Base-by-base conservation (phyloP, 1,284 basidiomycete species). In the Pseudozyma tsukubaensis region DNA sequence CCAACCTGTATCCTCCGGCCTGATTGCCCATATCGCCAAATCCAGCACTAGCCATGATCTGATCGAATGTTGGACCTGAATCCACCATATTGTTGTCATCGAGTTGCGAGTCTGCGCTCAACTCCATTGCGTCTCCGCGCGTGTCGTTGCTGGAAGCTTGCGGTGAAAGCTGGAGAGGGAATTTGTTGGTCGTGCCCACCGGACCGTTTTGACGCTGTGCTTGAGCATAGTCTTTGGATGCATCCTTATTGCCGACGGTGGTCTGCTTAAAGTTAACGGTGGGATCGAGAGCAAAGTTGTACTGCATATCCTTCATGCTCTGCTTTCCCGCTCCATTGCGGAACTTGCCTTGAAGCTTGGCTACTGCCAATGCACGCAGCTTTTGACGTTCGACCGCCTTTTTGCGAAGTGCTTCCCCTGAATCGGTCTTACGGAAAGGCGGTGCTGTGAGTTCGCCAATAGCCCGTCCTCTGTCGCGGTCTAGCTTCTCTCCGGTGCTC, bases 401-500 rank as follows among this genome's bases (percentile, higher is more conserved):
- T 35, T 71, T 64, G 36, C 74, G 62, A 4, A 77, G 59, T 14
- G 66, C 63, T 43, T 75, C 75, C 35, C 72, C 69, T 5, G 64
- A 69, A 49, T 77, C 74, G 12, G 69, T 77, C 44, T 70, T 67
- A 29, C 62, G 70, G 45, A 78, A 78, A 18, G 57, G 55, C 1
- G 77, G 77, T 9, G 67, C 76, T 8, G 74, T 68, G 48, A 78
- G 68, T 37, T 78, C 66, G 36, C 45, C 59, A 12, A 78, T 76
- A 12, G 65, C 50, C 6, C 64, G 54, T 24, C 72, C 71, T 36
- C 60, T 69, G 45, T 79, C 78, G 34, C 59, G 52, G 43, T 80
- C 75, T 21, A 80, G 68, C 57, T 74, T 74, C 48, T 76, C 63
- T 7, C 73, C 76, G 11, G 72, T 76, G 53, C 45, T 59, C 45